Conservation (phyloP, 768 basidiomycete genomes). For the Xerocomellus dryophilus region DNA sequence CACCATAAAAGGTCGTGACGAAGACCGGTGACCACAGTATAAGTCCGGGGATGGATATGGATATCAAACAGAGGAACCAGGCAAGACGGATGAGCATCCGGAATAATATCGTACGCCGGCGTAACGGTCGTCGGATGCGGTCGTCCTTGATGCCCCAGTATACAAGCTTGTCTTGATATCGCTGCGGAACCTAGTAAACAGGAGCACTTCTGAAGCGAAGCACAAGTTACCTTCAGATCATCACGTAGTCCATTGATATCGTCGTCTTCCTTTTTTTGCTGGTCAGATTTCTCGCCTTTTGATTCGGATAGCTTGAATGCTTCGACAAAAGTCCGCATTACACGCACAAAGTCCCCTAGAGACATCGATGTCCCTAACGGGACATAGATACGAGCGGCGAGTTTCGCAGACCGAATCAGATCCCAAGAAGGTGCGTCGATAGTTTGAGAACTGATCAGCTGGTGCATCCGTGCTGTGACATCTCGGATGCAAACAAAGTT, state of each 20-base stretch:
- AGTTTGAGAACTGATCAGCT: slow-evolving; percentile 71
- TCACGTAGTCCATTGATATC: slow-evolving; percentile 37
- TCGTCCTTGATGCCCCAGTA: slow-evolving; percentile 79
- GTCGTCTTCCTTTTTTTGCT: slow-evolving; percentile 24
- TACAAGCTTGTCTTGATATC: slow-evolving; percentile 70
- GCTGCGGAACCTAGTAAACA: slow-evolving; percentile 36
- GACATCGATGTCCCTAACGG: slow-evolving; percentile 86
- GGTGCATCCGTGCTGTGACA: slow-evolving; percentile 60
- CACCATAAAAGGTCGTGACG: slow-evolving; percentile 62
- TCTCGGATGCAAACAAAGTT: slow-evolving; percentile 57
- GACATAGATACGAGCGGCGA: slow-evolving; percentile 77
- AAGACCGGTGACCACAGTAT: slow-evolving; percentile 83
- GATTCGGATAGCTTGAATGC: slow-evolving; percentile 54
- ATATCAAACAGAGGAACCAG: slow-evolving; percentile 62
- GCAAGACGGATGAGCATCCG: slow-evolving; percentile 63
- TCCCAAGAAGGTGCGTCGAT: slow-evolving; percentile 86
- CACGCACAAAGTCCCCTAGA: slow-evolving; percentile 79
- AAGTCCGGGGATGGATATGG: slow-evolving; percentile 71
- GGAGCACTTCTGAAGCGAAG: background rate
- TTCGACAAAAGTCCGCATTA: slow-evolving; percentile 72
- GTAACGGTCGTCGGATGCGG: slow-evolving; percentile 67
- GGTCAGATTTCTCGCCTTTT: slow-evolving; percentile 24
- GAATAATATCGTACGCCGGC: slow-evolving; percentile 50
- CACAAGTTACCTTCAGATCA: slow-evolving; percentile 57
- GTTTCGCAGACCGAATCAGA: slow-evolving; percentile 68